Evolutionary conservation across 73 alveolate genomes (phyloP).

Genomic region (Paramecium tetraurelia): DNA sequence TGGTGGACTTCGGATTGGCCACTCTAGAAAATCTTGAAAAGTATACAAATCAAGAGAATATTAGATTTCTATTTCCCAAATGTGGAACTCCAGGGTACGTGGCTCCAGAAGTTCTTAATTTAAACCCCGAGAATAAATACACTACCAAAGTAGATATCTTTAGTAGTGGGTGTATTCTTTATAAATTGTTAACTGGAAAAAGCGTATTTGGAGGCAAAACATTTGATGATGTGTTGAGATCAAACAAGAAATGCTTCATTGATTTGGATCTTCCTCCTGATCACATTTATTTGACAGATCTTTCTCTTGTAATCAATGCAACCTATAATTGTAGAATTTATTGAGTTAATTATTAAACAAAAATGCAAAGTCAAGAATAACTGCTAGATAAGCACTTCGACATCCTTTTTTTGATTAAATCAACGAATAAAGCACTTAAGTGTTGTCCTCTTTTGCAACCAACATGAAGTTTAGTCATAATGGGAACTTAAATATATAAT

Average conservation of each 20-base stretch:
- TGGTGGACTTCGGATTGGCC: conserved; percentile 60
- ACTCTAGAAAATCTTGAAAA: conserved; percentile 3
- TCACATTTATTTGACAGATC: conserved; percentile 2
- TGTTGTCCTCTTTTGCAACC: neutral
- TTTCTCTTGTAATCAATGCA: neutral
- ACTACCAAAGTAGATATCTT: conserved; percentile 44
- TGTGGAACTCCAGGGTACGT: conserved; percentile 74
- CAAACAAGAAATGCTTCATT: neutral
- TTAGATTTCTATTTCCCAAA: conserved; percentile 40
- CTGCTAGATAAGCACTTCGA: conserved; percentile 42
- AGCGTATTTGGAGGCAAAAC: conserved; percentile 34
- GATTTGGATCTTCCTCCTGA: conserved; percentile 8
- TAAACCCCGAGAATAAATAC: conserved; percentile 18
- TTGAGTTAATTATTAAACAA: neutral
- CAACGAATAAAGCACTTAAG: neutral
- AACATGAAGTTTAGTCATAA: neutral
- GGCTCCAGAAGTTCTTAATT: conserved; percentile 72
- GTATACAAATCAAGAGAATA: neutral
- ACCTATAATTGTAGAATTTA: neutral
- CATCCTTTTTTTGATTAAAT: conserved; percentile 53
- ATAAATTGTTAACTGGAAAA: conserved; percentile 59
- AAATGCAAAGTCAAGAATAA: conserved; percentile 10
- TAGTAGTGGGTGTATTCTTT: conserved; percentile 59
- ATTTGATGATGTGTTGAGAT: conserved; percentile 39
- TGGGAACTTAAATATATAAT: neutral